Conservation (phyloP, 768 basidiomycete species). For the Psilocybe cyanescens region DNA sequence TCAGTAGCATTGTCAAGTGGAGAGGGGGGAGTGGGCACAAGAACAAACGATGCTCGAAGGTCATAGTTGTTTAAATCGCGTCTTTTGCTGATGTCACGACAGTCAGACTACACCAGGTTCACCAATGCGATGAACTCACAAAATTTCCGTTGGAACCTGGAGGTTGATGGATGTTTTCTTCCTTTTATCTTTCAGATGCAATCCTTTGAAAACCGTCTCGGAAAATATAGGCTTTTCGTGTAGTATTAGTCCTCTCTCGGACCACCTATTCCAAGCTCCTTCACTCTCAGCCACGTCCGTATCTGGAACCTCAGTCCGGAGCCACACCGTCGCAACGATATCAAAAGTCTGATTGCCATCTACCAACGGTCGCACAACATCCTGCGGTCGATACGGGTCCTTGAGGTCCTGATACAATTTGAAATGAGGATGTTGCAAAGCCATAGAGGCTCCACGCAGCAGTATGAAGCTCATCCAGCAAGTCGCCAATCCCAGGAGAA, state of each 20-base stretch:
- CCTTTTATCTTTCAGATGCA: slow-evolving; percentile 29
- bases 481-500: neutral
- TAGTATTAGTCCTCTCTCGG: neutral
- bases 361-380: slow-evolving; percentile 20
- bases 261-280: neutral
- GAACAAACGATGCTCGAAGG: slow-evolving; percentile 39
- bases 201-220: slow-evolving; percentile 31
- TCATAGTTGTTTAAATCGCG: slow-evolving; percentile 31
- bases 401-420: slow-evolving; percentile 9
- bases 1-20: slow-evolving; percentile 28
- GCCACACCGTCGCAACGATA: slow-evolving; percentile 23
- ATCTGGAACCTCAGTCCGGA: neutral
- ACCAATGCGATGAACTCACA: slow-evolving; percentile 26
- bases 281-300: neutral
- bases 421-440: neutral
- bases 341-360: slow-evolving; percentile 18
- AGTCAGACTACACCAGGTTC: neutral
- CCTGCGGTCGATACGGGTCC: slow-evolving; percentile 5
- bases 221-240: slow-evolving; percentile 25
- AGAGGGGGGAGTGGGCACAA: slow-evolving; percentile 35
- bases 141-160: slow-evolving; percentile 32
- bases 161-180: slow-evolving; percentile 27
- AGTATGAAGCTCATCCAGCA: neutral
- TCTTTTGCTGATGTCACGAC: slow-evolving; percentile 19
- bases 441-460: neutral